Evolutionary conservation across 1,284 basidiomycete genomes (phyloP).

Genomic region (Garcileccinum viscosum): DNA sequence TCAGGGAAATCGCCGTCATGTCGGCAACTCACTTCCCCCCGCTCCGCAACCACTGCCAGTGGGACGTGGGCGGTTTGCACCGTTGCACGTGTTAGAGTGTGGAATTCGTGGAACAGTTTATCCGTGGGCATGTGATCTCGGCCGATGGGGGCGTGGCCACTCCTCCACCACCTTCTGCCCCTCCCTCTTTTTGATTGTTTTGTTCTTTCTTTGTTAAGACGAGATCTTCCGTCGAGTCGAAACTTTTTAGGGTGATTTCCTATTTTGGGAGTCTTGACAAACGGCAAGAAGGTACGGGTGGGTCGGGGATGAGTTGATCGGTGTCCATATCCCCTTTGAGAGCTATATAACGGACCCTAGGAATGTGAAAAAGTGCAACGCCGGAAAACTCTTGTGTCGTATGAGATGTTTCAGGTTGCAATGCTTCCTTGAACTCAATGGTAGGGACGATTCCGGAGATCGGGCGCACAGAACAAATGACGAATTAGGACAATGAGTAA

Average conservation of each 20-base stretch:
- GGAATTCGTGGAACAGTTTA: slow-evolving; percentile 3
- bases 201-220: not conserved
- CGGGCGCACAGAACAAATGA: not conserved
- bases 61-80: not conserved
- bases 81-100: not conserved
- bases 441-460: not conserved
- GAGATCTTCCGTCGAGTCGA: slow-evolving; percentile 3
- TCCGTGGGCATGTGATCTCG: slow-evolving; percentile 4
- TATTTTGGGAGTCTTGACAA: slow-evolving; percentile 5
- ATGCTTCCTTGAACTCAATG: not conserved
- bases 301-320: not conserved
- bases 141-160: not conserved
- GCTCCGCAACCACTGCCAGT: not conserved
- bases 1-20: not conserved
- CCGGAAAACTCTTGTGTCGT: not conserved
- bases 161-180: not conserved
- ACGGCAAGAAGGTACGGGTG: not conserved
- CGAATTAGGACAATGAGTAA: not conserved
- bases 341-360: not conserved
- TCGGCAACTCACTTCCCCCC: not conserved
- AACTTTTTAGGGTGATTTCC: not conserved
- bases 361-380: not conserved
- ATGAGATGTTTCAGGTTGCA: slow-evolving; percentile 3
- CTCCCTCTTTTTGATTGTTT: not conserved
- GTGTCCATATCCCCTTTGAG: slow-evolving; percentile 1